Conservation (phyloP, 306 rosid species). For the Luffa aegyptiaca region DNA sequence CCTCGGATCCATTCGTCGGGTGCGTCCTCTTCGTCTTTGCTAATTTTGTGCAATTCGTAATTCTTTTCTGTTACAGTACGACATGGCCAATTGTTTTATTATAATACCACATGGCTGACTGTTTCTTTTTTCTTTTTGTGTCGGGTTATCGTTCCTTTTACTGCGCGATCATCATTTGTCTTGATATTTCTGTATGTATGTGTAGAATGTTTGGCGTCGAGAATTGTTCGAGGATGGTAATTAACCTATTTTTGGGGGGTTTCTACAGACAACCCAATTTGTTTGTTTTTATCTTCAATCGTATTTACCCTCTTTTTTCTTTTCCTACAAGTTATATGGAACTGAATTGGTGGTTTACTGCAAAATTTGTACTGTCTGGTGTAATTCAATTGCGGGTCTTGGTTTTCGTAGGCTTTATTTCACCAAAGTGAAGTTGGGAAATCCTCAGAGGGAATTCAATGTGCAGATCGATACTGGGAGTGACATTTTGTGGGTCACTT, state of each 20-base stretch:
- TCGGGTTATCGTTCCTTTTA: background rate
- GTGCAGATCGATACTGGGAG: slow-evolving; percentile 97
- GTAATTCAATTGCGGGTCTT: slow-evolving; percentile 9
- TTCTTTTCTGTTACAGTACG: background rate
- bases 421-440: slow-evolving; percentile 75
- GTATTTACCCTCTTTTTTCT: background rate
- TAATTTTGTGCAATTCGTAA: background rate
- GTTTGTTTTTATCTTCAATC: background rate
- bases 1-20: slow-evolving; percentile 73
- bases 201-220: background rate
- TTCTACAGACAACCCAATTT: background rate
- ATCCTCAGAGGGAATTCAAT: slow-evolving; percentile 75
- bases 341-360: background rate
- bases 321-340: background rate
- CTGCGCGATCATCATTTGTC: background rate
- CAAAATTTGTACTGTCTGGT: background rate
- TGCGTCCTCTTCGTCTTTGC: slow-evolving; percentile 12
- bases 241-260: background rate
- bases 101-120: too few species aligned
- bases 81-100: too few species aligned
- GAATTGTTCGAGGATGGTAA: background rate
- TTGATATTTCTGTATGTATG: background rate
- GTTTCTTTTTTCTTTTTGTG: too few species aligned
- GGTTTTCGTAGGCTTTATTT: slow-evolving; percentile 61
- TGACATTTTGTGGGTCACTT: slow-evolving; percentile 86